Evolutionary conservation across 805 yeast species (phyloP).

Genomic region (Candida xyloterini): DNA sequence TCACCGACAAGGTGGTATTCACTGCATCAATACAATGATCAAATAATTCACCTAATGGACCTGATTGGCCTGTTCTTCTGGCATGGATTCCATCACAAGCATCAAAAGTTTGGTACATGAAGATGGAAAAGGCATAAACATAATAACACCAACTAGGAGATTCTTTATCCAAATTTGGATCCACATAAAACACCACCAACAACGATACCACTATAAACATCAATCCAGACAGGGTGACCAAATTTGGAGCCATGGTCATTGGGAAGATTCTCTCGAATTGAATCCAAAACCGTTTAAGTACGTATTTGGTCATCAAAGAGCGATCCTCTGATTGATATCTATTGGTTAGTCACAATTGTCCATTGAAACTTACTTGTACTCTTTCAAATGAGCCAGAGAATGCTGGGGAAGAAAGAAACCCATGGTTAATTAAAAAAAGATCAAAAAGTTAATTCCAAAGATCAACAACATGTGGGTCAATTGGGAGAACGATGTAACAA

Average conservation of each 20-base stretch:
- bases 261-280: conserved; percentile 75
- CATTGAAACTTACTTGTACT: conserved; percentile 39
- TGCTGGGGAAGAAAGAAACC: conserved; percentile 46
- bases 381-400: conserved; percentile 42
- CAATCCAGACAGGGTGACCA: conserved; percentile 79
- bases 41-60: conserved; percentile 91
- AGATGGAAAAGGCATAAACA: conserved; percentile 76
- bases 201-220: conserved; percentile 65
- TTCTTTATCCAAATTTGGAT: conserved; percentile 59
- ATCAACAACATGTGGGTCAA: too few relatives aligned
- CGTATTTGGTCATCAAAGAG: conserved; percentile 68
- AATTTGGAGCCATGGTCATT: conserved; percentile 86
- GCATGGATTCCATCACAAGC: conserved; percentile 97
- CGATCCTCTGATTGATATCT: conserved; percentile 74
- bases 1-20: conserved; percentile 70
- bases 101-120: conserved; percentile 91
- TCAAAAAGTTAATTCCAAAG: too few relatives aligned
- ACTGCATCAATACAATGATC: conserved; percentile 79
- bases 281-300: conserved; percentile 82
- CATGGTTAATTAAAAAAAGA: conserved; percentile 29
- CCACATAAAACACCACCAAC: conserved; percentile 62
- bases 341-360: not conserved
- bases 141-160: conserved; percentile 77
- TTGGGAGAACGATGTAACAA: too few relatives aligned
- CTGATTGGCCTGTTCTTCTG: conserved; percentile 89